Evolutionary conservation across 495 filamentous ascomycete species (phyloP).

Genomic region (Podospora fimiseda): DNA sequence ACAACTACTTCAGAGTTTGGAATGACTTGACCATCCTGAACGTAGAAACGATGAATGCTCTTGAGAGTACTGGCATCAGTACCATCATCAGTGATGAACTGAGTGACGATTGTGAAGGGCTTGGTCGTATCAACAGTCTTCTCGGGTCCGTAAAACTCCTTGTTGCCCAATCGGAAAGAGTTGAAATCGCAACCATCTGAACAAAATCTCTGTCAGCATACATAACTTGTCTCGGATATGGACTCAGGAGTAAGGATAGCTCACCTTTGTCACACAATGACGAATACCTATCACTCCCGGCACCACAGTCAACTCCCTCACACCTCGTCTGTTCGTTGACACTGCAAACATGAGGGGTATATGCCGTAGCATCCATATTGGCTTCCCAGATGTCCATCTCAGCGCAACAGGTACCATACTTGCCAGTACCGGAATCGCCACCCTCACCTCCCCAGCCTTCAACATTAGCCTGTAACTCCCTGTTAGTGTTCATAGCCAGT

Average conservation of each 20-base stretch:
- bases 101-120: slow-evolving; percentile 63
- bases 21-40: slow-evolving; percentile 55
- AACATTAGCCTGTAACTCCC: slow-evolving; percentile 36
- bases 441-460: slow-evolving; percentile 52
- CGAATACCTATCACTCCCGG: slow-evolving; percentile 24
- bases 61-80: slow-evolving; percentile 49
- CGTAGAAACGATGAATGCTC: slow-evolving; percentile 60
- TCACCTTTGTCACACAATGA: slow-evolving; percentile 35
- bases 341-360: slow-evolving; percentile 56
- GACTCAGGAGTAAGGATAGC: background rate
- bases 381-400: slow-evolving; percentile 71
- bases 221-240: background rate
- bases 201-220: slow-evolving; percentile 31
- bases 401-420: slow-evolving; percentile 57
- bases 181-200: slow-evolving; percentile 67
- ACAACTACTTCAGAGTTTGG: slow-evolving; percentile 36
- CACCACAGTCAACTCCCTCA: slow-evolving; percentile 32
- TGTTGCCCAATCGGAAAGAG: slow-evolving; percentile 56
- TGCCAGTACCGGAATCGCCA: slow-evolving; percentile 49
- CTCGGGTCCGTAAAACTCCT: slow-evolving; percentile 49
- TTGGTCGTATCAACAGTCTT: slow-evolving; percentile 53
- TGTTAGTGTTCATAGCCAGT: too few relatives aligned
- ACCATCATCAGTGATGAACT: slow-evolving; percentile 57
- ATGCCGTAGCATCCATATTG: slow-evolving; percentile 52
- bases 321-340: slow-evolving; percentile 48